Conservation (phyloP, 2,329 filamentous ascomycete species). For the Venturiaceae sp. region DNA sequence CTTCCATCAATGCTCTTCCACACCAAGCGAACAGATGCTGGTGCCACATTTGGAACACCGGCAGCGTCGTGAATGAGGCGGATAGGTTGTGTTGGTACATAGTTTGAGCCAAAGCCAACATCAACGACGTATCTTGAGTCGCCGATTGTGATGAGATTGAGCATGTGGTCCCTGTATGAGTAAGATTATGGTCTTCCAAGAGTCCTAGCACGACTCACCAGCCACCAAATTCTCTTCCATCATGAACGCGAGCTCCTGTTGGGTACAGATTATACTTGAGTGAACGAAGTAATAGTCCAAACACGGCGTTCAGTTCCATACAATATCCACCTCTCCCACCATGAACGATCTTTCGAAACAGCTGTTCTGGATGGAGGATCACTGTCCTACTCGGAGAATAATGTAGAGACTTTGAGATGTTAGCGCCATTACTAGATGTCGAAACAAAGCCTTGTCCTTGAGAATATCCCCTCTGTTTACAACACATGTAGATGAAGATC, state of each 20-base stretch:
- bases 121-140: slow-evolving; percentile 27
- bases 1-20: slow-evolving; percentile 23
- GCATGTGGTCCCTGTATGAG: slow-evolving; percentile 28
- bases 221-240: slow-evolving; percentile 1
- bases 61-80: slow-evolving; percentile 9
- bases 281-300: slow-evolving; percentile 40
- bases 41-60: slow-evolving; percentile 16
- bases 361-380: slow-evolving; percentile 35
- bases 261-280: slow-evolving; percentile 38
- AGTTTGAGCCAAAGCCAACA: slow-evolving; percentile 31
- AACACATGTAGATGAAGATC: no score
- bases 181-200: slow-evolving; percentile 13
- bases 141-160: slow-evolving; percentile 32
- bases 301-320: slow-evolving; percentile 49
- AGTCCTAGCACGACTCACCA: slow-evolving; percentile 1
- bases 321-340: slow-evolving; percentile 46
- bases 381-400: slow-evolving; percentile 29
- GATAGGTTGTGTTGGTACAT: slow-evolving; percentile 23
- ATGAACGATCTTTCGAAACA: slow-evolving; percentile 45
- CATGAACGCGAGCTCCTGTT: slow-evolving; percentile 29
- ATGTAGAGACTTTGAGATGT: slow-evolving; percentile 32
- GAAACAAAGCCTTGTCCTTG: no score
- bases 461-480: no score
- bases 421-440: no score
- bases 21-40: slow-evolving; percentile 21